phyloP scores from a whole-genome alignment of 2,329 filamentous ascomycete species.

The Penicillium sp. region DNA sequence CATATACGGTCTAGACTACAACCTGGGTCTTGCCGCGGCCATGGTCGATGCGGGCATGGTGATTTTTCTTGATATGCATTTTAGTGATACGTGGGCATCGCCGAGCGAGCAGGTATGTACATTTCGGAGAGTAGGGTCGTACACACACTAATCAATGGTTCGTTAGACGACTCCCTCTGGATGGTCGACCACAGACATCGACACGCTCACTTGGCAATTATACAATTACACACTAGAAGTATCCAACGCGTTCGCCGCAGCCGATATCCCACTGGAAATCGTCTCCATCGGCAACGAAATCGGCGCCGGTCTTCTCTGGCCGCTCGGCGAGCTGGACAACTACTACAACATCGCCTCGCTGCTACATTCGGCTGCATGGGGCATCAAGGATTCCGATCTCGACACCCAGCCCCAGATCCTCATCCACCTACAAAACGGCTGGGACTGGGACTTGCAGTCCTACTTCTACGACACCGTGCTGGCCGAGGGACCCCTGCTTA shows the following conservation, averaged over 20 bases:
- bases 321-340: constrained; percentile 54
- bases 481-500: constrained; percentile 46
- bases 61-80: constrained; percentile 62
- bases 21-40: constrained; percentile 62
- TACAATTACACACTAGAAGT: constrained; percentile 67
- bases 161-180: constrained; percentile 52
- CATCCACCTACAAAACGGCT: constrained; percentile 74
- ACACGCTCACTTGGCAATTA: constrained; percentile 56
- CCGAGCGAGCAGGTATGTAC: constrained; percentile 54
- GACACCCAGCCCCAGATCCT: constrained; percentile 62
- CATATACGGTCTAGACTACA: constrained; percentile 67
- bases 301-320: constrained; percentile 62
- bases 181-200: constrained; percentile 58
- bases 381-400: constrained; percentile 61
- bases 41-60: constrained; percentile 60
- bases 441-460: constrained; percentile 63
- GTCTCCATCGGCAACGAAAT: constrained; percentile 74
- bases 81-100: constrained; percentile 69
- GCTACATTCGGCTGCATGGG: constrained; percentile 61
- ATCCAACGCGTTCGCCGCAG: constrained; percentile 57
- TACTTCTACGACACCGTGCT: constrained; percentile 62
- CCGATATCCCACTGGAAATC: constrained; percentile 55
- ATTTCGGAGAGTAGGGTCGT: background rate
- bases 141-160: background rate
- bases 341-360: constrained; percentile 60